Percentiles rank a stretch among this genome's conserved stretches.
phyloP scores from a whole-genome alignment of 2,329 filamentous ascomycete species.

The Celoporthe dispersa region DNA sequence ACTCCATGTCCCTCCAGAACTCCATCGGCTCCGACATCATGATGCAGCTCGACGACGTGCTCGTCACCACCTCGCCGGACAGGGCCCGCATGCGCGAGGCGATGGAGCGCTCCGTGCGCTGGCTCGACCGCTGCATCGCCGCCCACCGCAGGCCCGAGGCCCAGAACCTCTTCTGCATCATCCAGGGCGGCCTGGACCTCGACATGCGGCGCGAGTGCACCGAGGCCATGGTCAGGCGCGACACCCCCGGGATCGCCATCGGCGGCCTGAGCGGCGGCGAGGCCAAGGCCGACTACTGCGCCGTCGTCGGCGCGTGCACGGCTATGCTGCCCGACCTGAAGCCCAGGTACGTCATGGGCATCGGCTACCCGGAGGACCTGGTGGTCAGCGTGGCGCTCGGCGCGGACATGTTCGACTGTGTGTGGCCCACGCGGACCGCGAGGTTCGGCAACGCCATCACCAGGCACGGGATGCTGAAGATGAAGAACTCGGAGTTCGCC shows the following conservation, averaged over 20 bases:
- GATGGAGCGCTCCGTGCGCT: slow-evolving; percentile 91
- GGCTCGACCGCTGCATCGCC: slow-evolving; percentile 93
- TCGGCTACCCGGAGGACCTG: slow-evolving; percentile 95
- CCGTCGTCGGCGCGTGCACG: slow-evolving; percentile 87
- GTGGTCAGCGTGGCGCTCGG: slow-evolving; percentile 92
- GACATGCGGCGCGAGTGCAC: slow-evolving; percentile 86
- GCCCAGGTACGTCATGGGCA: slow-evolving; percentile 99
- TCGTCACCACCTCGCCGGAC: slow-evolving; percentile 94
- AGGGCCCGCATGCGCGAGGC: slow-evolving; percentile 86
- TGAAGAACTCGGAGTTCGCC: slow-evolving; percentile 76
- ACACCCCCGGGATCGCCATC: slow-evolving; percentile 96
- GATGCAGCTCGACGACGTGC: slow-evolving; percentile 98
- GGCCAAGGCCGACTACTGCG: slow-evolving; percentile 90
- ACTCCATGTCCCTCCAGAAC: slow-evolving; percentile 95
- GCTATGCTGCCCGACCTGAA: slow-evolving; percentile 83
- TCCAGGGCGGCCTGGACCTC: slow-evolving; percentile 91
- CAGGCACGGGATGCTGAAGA: slow-evolving; percentile 77
- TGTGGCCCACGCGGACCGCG: slow-evolving; percentile 96
- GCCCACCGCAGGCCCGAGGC: slow-evolving; percentile 81
- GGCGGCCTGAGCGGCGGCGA: slow-evolving; percentile 94
- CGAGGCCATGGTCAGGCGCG: slow-evolving; percentile 80
- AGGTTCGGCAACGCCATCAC: slow-evolving; percentile 96
- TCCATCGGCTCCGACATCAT: slow-evolving; percentile 98
- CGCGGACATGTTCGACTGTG: slow-evolving; percentile 99
- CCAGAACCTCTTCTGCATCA: slow-evolving; percentile 98